Evolutionary conservation across 1,139 yeast species (phyloP).

Genomic region (Hyphopichia khmerensis): DNA sequence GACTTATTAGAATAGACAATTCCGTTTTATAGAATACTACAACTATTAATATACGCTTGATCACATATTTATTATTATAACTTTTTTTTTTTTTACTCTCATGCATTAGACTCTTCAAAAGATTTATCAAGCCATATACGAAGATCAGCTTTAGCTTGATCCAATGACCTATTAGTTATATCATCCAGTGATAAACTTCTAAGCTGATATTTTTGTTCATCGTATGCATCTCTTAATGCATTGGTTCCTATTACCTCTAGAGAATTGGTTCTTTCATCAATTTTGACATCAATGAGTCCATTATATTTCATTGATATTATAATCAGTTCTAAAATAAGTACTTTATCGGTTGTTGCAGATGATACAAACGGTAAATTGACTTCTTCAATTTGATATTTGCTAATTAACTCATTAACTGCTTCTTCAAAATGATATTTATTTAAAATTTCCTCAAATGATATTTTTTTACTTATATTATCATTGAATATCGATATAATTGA

Average conservation of each 20-base stretch:
- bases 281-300: background rate
- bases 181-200: background rate
- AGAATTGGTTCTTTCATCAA: background rate
- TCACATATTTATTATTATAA: too few species aligned
- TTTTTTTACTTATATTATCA: background rate
- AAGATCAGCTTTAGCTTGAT: background rate
- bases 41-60: background rate
- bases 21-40: background rate
- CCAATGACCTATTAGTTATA: background rate
- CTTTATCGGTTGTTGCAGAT: background rate
- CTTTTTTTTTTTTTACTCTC: too few species aligned
- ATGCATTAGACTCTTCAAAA: background rate
- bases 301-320: background rate
- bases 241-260: background rate
- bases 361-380: background rate
- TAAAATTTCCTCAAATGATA: background rate
- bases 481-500: background rate
- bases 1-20: conserved; percentile 47
- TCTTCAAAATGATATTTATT: background rate
- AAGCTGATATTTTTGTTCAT: background rate
- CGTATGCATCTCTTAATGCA: background rate
- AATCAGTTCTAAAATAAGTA: background rate
- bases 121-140: background rate
- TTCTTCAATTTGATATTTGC: background rate
- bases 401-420: background rate